These are phyloP conservation scores for Sugiyamaella xylanicola DNA, from an alignment of 1,139 yeast genomes.

Conservation along the genomic window DNA sequence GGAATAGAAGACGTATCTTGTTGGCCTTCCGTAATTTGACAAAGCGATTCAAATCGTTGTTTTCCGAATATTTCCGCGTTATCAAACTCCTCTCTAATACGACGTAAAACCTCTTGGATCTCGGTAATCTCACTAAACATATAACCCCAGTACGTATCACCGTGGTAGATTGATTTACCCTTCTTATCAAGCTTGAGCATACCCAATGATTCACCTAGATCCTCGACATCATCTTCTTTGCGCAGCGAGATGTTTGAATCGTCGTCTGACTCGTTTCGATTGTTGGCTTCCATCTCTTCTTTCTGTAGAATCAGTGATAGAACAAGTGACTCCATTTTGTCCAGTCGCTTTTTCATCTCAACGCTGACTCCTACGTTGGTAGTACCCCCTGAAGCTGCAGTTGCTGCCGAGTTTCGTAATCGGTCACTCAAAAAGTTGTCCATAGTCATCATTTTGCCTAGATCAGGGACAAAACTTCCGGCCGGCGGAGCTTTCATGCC, in stretches of 20 bases:
- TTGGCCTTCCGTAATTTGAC: conserved; percentile 23
- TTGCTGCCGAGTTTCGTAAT: conserved; percentile 10
- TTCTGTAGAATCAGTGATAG: conserved; percentile 32
- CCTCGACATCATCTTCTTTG: conserved; percentile 25
- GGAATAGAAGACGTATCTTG: conserved; percentile 24
- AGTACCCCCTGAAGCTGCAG: conserved; percentile 1
- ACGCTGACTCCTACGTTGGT: conserved; percentile 4
- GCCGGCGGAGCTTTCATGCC: conserved; percentile 5
- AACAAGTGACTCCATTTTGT: conserved; percentile 39
- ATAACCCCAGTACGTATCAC: conserved; percentile 44
- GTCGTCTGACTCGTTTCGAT: conserved; percentile 10
- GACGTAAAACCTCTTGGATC: conserved; percentile 32
- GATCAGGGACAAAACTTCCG: conserved; percentile 12
- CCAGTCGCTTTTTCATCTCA: conserved; percentile 36
- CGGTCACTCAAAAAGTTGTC: conserved; percentile 20
- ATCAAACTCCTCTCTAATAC: conserved; percentile 22
- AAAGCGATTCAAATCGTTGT: conserved; percentile 21
- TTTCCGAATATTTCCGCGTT: conserved; percentile 21
- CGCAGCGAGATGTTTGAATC: conserved; percentile 9
- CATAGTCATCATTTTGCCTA: conserved; percentile 24
- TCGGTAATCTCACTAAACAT: conserved; percentile 40
- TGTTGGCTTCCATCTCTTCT: conserved; percentile 22
- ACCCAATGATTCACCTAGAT: conserved; percentile 41
- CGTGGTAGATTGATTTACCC: conserved; percentile 43
- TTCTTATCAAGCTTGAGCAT: conserved; percentile 41